A percentile compares a stretch with the other conserved stretches of the same genome.
Conservation (phyloP, 306 rosid species). For the Prunus mongolica region DNA sequence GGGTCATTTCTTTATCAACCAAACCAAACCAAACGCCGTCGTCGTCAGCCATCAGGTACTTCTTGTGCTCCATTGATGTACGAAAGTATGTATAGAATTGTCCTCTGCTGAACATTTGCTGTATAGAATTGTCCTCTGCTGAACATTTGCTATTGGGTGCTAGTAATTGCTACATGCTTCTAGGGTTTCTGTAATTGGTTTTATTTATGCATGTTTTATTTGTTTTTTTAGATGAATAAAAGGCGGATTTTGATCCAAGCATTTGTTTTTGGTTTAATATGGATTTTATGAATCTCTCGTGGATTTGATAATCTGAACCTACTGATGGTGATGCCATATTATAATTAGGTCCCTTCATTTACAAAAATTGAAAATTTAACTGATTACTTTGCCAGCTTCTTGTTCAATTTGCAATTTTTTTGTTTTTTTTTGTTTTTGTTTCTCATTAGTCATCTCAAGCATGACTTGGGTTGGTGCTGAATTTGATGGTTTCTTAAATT, state of each 20-base stretch:
- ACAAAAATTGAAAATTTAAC: background rate
- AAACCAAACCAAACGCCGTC: background rate
- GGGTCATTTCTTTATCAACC: background rate
- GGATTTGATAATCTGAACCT: background rate
- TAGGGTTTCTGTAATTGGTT: background rate
- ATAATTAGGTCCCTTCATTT: background rate
- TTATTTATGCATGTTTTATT: no score
- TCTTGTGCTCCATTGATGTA: background rate
- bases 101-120: background rate
- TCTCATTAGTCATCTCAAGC: background rate
- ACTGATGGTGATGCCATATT: background rate
- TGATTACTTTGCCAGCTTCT: background rate
- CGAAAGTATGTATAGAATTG: background rate
- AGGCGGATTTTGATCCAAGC: background rate
- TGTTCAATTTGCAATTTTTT: background rate
- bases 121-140: background rate
- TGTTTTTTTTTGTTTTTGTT: no score
- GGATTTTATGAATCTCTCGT: background rate
- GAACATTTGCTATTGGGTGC: background rate
- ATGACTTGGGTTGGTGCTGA: background rate
- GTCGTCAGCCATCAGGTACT: conserved; percentile 11
- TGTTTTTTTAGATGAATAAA: background rate
- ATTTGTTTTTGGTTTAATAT: background rate
- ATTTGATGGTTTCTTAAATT: conserved; percentile 7
- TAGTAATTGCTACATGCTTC: background rate